Evolutionary conservation across 2,329 filamentous ascomycete genomes (phyloP).

Genomic region (Peltaster fructicola): DNA sequence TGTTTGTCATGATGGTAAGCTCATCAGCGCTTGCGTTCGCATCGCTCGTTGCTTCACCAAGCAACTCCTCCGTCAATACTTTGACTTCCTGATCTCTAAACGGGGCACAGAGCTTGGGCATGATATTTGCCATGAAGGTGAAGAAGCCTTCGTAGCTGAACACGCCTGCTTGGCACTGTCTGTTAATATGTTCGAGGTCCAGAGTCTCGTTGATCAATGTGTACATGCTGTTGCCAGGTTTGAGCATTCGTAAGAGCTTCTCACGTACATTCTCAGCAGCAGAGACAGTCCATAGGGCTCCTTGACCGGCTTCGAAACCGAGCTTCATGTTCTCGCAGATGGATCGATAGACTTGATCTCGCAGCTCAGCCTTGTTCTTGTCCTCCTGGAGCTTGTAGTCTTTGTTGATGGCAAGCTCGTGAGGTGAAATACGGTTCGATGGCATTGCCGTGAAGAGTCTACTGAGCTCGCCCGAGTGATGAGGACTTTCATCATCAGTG

Average conservation of each 20-base stretch:
- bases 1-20: conserved; percentile 51
- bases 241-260: conserved; percentile 55
- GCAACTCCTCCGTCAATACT: conserved; percentile 42
- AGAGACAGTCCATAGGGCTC: conserved; percentile 49
- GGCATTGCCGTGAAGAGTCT: conserved; percentile 45
- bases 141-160: conserved; percentile 76
- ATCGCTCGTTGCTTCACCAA: conserved; percentile 6
- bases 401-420: conserved; percentile 64
- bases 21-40: conserved; percentile 19
- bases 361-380: conserved; percentile 35
- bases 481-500: conserved; percentile 10
- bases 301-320: conserved; percentile 45
- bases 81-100: conserved; percentile 64
- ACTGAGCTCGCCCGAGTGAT: conserved; percentile 26
- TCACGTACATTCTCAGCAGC: conserved; percentile 54
- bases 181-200: conserved; percentile 52
- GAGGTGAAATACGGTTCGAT: conserved; percentile 56
- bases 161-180: conserved; percentile 50
- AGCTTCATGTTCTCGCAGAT: conserved; percentile 44
- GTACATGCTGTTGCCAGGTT: conserved; percentile 54
- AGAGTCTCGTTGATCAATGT: conserved; percentile 57
- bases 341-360: conserved; percentile 41
- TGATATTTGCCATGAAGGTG: conserved; percentile 51
- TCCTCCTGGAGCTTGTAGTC: conserved; percentile 51
- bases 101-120: conserved; percentile 66